Evolutionary conservation across 2,329 filamentous ascomycete genomes (phyloP).

Genomic region (Albifimbria verrucaria): DNA sequence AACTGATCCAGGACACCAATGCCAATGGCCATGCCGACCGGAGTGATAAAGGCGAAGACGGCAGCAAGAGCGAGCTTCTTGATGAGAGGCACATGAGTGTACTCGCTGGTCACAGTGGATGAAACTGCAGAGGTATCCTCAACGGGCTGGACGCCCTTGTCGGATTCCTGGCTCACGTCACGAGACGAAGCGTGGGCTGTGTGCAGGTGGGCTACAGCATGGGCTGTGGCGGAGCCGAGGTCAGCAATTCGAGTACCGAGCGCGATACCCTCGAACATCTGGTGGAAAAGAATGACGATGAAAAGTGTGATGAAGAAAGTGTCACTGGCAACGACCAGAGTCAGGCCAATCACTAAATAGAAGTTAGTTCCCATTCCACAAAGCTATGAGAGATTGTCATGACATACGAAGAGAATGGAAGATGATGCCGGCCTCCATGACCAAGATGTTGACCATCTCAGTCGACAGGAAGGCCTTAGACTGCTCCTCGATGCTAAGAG

Average conservation of each 20-base stretch:
- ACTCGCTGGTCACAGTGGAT: slow-evolving; percentile 7
- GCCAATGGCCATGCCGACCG: slow-evolving; percentile 77
- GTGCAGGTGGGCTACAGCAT: slow-evolving; percentile 18
- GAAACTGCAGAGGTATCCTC: slow-evolving; percentile 7
- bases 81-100: slow-evolving; percentile 29
- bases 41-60: slow-evolving; percentile 68
- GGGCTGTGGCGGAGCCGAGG: slow-evolving; percentile 34
- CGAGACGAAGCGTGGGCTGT: slow-evolving; percentile 9
- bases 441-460: slow-evolving; percentile 59
- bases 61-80: slow-evolving; percentile 60
- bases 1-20: slow-evolving; percentile 67
- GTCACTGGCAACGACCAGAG: slow-evolving; percentile 58
- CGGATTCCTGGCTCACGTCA: slow-evolving; percentile 13
- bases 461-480: slow-evolving; percentile 26
- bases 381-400: neutral
- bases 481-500: slow-evolving; percentile 20
- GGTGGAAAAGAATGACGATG: slow-evolving; percentile 71
- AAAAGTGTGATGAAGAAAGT: slow-evolving; percentile 56
- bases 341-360: slow-evolving; percentile 57
- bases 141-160: slow-evolving; percentile 20
- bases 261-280: slow-evolving; percentile 74
- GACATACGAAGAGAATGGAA: slow-evolving; percentile 68
- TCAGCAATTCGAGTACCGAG: slow-evolving; percentile 68
- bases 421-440: slow-evolving; percentile 70
- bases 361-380: neutral